Conservation (phyloP, 345 rosid species). For the Xanthoceras sorbifolium region DNA sequence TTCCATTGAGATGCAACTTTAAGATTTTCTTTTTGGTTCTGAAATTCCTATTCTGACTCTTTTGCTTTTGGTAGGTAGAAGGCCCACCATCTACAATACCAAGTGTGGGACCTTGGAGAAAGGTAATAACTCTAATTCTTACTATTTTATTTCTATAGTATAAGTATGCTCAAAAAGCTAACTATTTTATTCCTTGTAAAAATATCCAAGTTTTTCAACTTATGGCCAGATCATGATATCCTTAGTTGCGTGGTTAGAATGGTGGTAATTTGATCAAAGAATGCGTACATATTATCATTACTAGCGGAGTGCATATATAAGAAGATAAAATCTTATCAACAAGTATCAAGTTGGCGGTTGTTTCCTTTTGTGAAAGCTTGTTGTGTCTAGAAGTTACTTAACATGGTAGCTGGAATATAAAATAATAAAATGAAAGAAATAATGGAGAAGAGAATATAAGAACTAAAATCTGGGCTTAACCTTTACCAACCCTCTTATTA, state of each 20-base stretch:
- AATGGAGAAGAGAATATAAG: too few relatives aligned
- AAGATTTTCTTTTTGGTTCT: background rate
- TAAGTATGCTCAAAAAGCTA: constrained; percentile 1
- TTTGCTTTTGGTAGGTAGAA: constrained; percentile 49
- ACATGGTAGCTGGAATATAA: too few relatives aligned
- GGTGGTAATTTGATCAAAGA: background rate
- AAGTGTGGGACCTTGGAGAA: constrained; percentile 96
- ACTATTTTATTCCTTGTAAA: background rate
- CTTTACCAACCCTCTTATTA: too few relatives aligned
- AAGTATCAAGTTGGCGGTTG: background rate
- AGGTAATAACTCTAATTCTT: constrained; percentile 47
- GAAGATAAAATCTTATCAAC: background rate
- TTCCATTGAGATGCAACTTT: constrained; percentile 3
- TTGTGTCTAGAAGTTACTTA: too few relatives aligned
- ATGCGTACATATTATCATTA: background rate
- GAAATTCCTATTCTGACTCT: constrained; percentile 4
- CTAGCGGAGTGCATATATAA: background rate
- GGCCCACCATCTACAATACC: constrained; percentile 61
- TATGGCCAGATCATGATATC: background rate
- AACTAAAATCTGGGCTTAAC: too few relatives aligned
- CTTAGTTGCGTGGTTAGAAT: background rate
- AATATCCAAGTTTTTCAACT: background rate
- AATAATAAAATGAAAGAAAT: too few relatives aligned
- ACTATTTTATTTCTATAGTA: background rate
- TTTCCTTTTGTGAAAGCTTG: background rate